phyloP scores from a whole-genome alignment of 345 rosid species.

The Pistacia vera region DNA sequence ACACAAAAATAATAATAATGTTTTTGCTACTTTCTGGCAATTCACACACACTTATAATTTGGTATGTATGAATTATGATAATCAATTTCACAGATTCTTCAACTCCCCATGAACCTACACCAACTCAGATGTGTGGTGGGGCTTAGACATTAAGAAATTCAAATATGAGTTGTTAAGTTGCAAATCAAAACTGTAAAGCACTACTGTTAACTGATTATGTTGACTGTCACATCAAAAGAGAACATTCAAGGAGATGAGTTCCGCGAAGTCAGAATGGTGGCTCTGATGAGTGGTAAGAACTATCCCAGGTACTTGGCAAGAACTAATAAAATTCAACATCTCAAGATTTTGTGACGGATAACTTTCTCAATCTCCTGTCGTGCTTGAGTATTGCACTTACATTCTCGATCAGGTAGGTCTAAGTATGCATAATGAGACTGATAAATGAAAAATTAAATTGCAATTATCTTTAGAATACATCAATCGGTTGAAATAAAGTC shows the following conservation, averaged over 20 bases:
- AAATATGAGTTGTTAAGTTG: background rate
- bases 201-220: background rate
- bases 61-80: no score
- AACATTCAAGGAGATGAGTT: no score
- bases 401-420: constrained; percentile 34
- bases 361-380: constrained; percentile 62
- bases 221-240: no score
- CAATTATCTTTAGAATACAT: background rate
- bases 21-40: no score
- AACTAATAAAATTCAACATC: constrained; percentile 33
- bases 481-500: background rate
- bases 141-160: background rate
- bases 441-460: background rate
- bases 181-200: background rate
- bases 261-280: no score
- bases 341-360: constrained; percentile 26
- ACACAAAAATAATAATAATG: no score
- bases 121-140: background rate
- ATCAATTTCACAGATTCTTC: no score
- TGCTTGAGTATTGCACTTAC: constrained; percentile 80
- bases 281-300: background rate
- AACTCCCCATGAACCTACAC: background rate
- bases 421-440: background rate
- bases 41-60: no score
- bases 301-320: background rate